Percentiles rank a stretch among this genome's conserved stretches.
Evolutionary conservation across 768 basidiomycete genomes (phyloP).

Genomic region (Ramaria rubella): DNA sequence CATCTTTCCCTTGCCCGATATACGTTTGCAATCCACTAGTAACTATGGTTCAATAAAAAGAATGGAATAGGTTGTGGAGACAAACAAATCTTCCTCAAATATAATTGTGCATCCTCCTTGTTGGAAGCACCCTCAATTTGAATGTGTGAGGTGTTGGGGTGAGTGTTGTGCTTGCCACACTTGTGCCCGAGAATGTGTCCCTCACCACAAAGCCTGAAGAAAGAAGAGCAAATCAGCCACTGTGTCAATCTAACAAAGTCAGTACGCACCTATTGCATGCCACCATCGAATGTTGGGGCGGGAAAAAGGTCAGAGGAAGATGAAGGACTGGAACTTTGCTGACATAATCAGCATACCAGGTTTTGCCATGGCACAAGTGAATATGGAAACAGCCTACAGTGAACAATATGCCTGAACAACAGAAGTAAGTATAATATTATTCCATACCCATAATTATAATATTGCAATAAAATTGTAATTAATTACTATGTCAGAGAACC

Average conservation of each 20-base stretch:
- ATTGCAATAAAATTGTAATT: too few species aligned
- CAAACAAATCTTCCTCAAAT: slow-evolving; percentile 88
- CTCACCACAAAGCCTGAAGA: slow-evolving; percentile 84
- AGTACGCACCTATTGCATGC: slow-evolving; percentile 8
- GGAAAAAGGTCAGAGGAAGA: too few species aligned
- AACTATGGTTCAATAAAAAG: slow-evolving; percentile 7
- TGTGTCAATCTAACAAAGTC: slow-evolving; percentile 5
- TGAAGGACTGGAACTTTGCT: too few species aligned
- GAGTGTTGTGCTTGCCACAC: slow-evolving; percentile 94
- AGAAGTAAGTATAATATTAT: too few species aligned
- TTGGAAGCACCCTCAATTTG: slow-evolving; percentile 95
- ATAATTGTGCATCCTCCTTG: slow-evolving; percentile 94
- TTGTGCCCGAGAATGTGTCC: slow-evolving; percentile 98
- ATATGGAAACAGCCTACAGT: too few species aligned
- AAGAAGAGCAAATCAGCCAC: slow-evolving; percentile 11
- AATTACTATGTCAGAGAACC: too few species aligned
- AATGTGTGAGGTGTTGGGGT: slow-evolving; percentile 92
- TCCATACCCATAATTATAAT: too few species aligned
- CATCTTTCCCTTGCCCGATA: slow-evolving; percentile 95
- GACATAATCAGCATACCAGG: too few species aligned
- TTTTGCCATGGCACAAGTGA: too few species aligned
- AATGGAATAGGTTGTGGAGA: background rate
- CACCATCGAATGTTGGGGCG: too few species aligned
- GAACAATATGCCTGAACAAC: too few species aligned
- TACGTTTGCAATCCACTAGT: slow-evolving; percentile 90